These are phyloP conservation scores for Trichoderma lentiforme DNA, from an alignment of 2,329 filamentous ascomycete genomes.

Conservation along the genomic window DNA sequence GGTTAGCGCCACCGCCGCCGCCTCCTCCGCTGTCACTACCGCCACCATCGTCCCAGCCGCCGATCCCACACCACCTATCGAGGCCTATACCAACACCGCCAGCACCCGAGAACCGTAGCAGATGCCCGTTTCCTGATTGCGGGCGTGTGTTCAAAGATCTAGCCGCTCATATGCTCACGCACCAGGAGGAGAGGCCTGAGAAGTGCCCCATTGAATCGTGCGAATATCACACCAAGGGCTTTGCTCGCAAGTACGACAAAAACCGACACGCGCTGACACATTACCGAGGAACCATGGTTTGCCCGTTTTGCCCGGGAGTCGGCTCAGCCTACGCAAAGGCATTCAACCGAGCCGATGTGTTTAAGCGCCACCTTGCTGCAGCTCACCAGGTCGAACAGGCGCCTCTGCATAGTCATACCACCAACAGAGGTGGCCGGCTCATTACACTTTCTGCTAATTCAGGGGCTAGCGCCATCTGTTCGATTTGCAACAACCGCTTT, in stretches of 20 bases:
- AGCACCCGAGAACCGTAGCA: slow-evolving; percentile 37
- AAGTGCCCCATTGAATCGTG: slow-evolving; percentile 94
- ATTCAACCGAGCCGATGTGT: slow-evolving; percentile 94
- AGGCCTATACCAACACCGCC: neutral
- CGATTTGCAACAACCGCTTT: slow-evolving; percentile 79
- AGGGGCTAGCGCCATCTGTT: slow-evolving; percentile 73
- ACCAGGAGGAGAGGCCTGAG: slow-evolving; percentile 88
- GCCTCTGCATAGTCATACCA: slow-evolving; percentile 75
- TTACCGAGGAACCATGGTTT: slow-evolving; percentile 98
- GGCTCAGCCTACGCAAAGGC: slow-evolving; percentile 88
- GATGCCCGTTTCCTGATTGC: slow-evolving; percentile 56
- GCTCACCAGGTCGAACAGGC: slow-evolving; percentile 94
- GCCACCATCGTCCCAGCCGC: slow-evolving; percentile 6
- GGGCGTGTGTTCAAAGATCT: slow-evolving; percentile 61
- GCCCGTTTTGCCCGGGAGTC: slow-evolving; percentile 88
- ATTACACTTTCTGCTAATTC: slow-evolving; percentile 17
- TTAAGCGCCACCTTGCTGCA: slow-evolving; percentile 91
- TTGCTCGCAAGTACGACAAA: slow-evolving; percentile 96
- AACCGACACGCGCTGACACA: slow-evolving; percentile 94
- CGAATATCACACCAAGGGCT: slow-evolving; percentile 91
- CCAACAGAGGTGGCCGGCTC: slow-evolving; percentile 19
- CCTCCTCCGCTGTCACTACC: slow-evolving; percentile 8
- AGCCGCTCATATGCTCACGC: slow-evolving; percentile 92
- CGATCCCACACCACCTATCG: neutral
- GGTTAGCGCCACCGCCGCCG: slow-evolving; percentile 1